phyloP scores from a whole-genome alignment of 164 flowering plant genomes.

The Vitis labrusca region DNA sequence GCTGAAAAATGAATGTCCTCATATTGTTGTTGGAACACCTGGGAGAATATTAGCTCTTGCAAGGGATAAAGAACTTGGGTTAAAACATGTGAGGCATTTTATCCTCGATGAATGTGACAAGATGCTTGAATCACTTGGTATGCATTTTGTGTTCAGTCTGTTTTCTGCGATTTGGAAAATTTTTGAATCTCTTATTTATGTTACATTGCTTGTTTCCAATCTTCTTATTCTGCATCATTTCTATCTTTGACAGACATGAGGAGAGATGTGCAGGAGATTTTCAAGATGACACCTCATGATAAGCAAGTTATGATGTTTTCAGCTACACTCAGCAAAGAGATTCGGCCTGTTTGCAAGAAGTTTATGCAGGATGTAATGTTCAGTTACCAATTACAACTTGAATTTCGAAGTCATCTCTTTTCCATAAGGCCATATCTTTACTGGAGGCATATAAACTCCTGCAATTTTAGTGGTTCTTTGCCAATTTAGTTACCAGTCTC shows the following conservation, averaged over 20 bases:
- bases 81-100: slow-evolving; percentile 96
- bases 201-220: too few species aligned
- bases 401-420: slow-evolving; percentile 45
- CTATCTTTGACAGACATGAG: slow-evolving; percentile 74
- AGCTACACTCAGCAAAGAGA: slow-evolving; percentile 97
- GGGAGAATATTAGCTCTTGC: slow-evolving; percentile 87
- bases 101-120: slow-evolving; percentile 97
- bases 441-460: slow-evolving; percentile 16
- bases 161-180: too few species aligned
- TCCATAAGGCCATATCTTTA: slow-evolving; percentile 33
- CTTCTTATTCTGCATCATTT: not conserved
- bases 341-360: slow-evolving; percentile 98
- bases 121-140: slow-evolving; percentile 99
- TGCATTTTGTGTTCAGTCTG: slow-evolving; percentile 1
- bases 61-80: slow-evolving; percentile 79
- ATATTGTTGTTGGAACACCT: slow-evolving; percentile 97
- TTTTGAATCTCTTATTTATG: not conserved
- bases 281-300: slow-evolving; percentile 99
- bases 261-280: slow-evolving; percentile 96
- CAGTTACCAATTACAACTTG: slow-evolving; percentile 53
- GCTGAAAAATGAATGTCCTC: slow-evolving; percentile 94
- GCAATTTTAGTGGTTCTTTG: slow-evolving; percentile 14
- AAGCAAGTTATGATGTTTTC: slow-evolving; percentile 99
- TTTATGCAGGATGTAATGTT: slow-evolving; percentile 99
- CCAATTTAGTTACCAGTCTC: not conserved